phyloP scores from a whole-genome alignment of 495 filamentous ascomycete species.

The Aspergillus diversus region DNA sequence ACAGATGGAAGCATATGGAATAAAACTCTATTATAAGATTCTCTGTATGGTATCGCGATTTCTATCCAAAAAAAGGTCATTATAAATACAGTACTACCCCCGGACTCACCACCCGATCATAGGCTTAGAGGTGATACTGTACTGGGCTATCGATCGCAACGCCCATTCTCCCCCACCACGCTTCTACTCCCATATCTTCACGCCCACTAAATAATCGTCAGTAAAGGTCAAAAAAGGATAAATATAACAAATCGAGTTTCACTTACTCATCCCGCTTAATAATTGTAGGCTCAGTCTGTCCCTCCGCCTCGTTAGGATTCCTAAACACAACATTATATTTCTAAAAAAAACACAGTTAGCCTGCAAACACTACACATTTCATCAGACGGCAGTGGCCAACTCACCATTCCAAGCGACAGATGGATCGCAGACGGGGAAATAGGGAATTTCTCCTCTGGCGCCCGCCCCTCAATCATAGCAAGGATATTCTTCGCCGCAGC shows the following conservation, averaged over 20 bases:
- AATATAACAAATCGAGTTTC: background rate
- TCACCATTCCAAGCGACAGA: constrained; percentile 55
- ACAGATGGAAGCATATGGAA: too few species aligned
- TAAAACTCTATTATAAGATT: too few species aligned
- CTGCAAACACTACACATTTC: background rate
- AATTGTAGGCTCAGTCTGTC: constrained; percentile 49
- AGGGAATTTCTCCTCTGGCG: constrained; percentile 35
- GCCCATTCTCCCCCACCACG: constrained; percentile 48
- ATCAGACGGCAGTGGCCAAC: constrained; percentile 14
- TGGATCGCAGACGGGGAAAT: constrained; percentile 49
- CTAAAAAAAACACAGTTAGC: constrained; percentile 27
- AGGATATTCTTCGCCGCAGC: constrained; percentile 59
- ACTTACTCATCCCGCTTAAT: constrained; percentile 51
- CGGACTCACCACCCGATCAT: background rate
- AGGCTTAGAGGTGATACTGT: constrained; percentile 41
- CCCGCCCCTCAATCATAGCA: constrained; percentile 42
- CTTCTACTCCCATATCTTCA: constrained; percentile 55
- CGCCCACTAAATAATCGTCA: constrained; percentile 38
- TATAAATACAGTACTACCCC: background rate
- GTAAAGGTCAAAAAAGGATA: constrained; percentile 3
- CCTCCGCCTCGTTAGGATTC: constrained; percentile 48
- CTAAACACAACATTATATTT: constrained; percentile 54
- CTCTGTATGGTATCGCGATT: too few species aligned
- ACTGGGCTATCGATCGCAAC: constrained; percentile 32
- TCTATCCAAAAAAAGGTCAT: too few species aligned